A percentile compares a stretch with the other conserved stretches of the same genome.
These are phyloP conservation scores for Cadophora sp. DNA, from an alignment of 2,329 filamentous ascomycete genomes.

Conservation along the genomic window DNA sequence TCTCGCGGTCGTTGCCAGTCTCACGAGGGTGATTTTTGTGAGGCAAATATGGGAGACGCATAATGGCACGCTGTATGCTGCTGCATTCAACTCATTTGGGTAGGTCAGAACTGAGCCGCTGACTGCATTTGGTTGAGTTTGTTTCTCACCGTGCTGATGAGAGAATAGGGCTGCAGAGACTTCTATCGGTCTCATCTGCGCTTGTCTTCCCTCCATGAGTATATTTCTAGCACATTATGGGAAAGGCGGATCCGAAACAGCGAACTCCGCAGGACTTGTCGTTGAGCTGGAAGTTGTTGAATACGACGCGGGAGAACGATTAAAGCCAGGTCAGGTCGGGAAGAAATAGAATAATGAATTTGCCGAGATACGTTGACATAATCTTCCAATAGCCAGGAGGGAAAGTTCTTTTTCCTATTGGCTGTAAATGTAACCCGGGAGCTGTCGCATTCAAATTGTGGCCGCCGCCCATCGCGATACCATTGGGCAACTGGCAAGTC, in stretches of 20 bases:
- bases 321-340: too few species aligned
- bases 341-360: too few species aligned
- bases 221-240: neutral
- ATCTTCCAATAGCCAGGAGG: too few species aligned
- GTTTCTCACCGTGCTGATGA: neutral
- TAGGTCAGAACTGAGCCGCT: too few species aligned
- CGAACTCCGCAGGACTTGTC: neutral
- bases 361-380: too few species aligned
- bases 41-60: neutral
- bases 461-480: too few species aligned
- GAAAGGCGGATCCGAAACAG: neutral
- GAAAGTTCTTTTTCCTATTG: too few species aligned
- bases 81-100: neutral
- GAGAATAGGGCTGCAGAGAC: neutral
- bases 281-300: neutral
- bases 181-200: neutral
- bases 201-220: neutral
- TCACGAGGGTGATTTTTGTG: neutral
- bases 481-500: too few species aligned
- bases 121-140: too few species aligned
- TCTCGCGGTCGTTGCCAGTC: neutral
- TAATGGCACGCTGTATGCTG: neutral
- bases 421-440: too few species aligned
- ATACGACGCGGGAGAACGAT: neutral
- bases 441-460: too few species aligned